phyloP scores from a whole-genome alignment of 2,329 filamentous ascomycete species.

The Hypoxylon sp. region DNA sequence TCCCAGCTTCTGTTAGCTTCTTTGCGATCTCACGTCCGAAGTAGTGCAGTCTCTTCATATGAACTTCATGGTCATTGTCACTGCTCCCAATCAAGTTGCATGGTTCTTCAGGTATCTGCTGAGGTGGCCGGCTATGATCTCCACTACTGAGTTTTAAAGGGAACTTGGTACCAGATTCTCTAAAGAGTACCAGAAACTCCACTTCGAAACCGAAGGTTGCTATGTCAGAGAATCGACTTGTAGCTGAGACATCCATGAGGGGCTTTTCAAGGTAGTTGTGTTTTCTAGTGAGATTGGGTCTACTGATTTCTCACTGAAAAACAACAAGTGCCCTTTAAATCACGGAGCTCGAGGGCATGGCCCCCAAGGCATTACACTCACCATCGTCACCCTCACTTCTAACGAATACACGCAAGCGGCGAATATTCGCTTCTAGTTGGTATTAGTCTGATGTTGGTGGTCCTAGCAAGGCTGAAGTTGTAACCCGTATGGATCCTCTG shows the following conservation, averaged over 20 bases:
- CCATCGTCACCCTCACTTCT: background rate
- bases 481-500: background rate
- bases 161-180: conserved; percentile 13
- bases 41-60: conserved; percentile 30
- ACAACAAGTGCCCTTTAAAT: background rate
- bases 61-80: conserved; percentile 21
- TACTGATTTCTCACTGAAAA: background rate
- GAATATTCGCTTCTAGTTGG: background rate
- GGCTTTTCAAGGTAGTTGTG: background rate
- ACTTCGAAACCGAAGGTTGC: conserved; percentile 43
- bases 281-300: background rate
- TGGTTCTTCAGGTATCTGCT: conserved; percentile 33
- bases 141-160: conserved; percentile 4
- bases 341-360: too few species aligned
- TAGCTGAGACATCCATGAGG: conserved; percentile 12
- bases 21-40: conserved; percentile 34
- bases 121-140: background rate
- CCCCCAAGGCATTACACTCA: background rate
- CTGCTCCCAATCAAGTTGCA: background rate
- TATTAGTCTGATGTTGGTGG: background rate
- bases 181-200: conserved; percentile 38
- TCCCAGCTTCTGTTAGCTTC: conserved; percentile 25
- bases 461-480: background rate
- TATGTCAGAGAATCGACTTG: conserved; percentile 3
- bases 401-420: background rate